Evolutionary conservation across 345 rosid species (phyloP).

Genomic region (Cardamine occulta): DNA sequence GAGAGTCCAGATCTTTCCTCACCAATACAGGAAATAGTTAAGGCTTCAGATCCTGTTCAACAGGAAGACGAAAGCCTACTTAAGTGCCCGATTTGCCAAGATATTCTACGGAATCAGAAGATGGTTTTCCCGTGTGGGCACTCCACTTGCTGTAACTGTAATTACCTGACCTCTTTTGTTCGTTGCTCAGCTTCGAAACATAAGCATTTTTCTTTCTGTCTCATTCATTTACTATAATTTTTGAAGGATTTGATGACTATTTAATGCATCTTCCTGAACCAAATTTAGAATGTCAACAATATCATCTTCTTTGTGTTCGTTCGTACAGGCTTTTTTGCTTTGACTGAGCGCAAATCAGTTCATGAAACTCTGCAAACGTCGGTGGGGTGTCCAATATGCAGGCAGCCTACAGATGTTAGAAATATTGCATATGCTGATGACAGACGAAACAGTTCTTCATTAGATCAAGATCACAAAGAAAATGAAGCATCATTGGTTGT

Average conservation of each 20-base stretch:
- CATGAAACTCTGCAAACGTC: slow-evolving; percentile 61
- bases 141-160: slow-evolving; percentile 91
- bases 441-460: slow-evolving; percentile 48
- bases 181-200: neutral
- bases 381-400: slow-evolving; percentile 95
- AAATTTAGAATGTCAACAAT: slow-evolving; percentile 21
- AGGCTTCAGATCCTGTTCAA: slow-evolving; percentile 43
- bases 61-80: slow-evolving; percentile 46
- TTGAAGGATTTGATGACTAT: slow-evolving; percentile 1
- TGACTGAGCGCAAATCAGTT: slow-evolving; percentile 66
- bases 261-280: slow-evolving; percentile 9
- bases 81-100: slow-evolving; percentile 93
- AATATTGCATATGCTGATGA: slow-evolving; percentile 89
- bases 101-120: slow-evolving; percentile 70
- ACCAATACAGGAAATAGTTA: slow-evolving; percentile 43
- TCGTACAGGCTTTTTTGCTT: slow-evolving; percentile 69
- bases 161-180: slow-evolving; percentile 37
- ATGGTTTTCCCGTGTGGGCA: slow-evolving; percentile 99
- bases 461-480: slow-evolving; percentile 54
- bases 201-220: neutral
- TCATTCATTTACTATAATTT: neutral
- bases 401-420: slow-evolving; percentile 82
- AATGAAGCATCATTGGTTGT: slow-evolving; percentile 64
- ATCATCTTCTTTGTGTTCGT: slow-evolving; percentile 27
- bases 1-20: slow-evolving; percentile 51